Percentiles rank a stretch among this genome's conserved stretches.
Conservation (phyloP, 2,329 filamentous ascomycete species). For the Paraconiothyrium sp. region DNA sequence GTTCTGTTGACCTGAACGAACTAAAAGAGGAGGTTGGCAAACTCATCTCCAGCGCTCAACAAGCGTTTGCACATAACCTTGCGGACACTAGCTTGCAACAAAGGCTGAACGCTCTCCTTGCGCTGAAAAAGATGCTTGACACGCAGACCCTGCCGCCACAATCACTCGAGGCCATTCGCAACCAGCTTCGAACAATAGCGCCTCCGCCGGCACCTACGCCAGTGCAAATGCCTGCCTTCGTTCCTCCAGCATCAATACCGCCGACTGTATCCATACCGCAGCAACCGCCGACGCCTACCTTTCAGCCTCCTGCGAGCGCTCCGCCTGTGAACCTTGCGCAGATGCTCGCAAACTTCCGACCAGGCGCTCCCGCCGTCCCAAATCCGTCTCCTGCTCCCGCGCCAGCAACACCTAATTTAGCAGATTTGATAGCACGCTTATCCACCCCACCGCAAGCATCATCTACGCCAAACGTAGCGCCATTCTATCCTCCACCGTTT, state of each 20-base stretch:
- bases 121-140: constrained; percentile 82
- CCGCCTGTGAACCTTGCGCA: constrained; percentile 41
- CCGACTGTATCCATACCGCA: constrained; percentile 41
- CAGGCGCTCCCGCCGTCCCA: constrained; percentile 31
- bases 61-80: constrained; percentile 78
- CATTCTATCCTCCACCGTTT: constrained; percentile 43
- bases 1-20: constrained; percentile 61
- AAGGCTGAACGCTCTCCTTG: constrained; percentile 83
- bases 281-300: constrained; percentile 27
- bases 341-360: constrained; percentile 38
- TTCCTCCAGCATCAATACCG: constrained; percentile 46
- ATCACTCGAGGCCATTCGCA: constrained; percentile 84
- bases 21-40: constrained; percentile 85
- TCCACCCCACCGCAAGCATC: constrained; percentile 39
- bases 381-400: constrained; percentile 31
- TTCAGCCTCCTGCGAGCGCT: constrained; percentile 32
- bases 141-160: constrained; percentile 80
- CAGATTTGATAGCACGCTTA: constrained; percentile 41
- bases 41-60: constrained; percentile 76
- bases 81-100: constrained; percentile 79
- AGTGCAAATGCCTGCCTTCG: constrained; percentile 42
- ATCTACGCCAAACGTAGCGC: constrained; percentile 33
- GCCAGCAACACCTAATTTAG: constrained; percentile 36
- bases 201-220: constrained; percentile 63
- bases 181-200: constrained; percentile 81